Evolutionary conservation across 495 filamentous ascomycete genomes (phyloP).

Genomic region (Bryoglossum gracile): DNA sequence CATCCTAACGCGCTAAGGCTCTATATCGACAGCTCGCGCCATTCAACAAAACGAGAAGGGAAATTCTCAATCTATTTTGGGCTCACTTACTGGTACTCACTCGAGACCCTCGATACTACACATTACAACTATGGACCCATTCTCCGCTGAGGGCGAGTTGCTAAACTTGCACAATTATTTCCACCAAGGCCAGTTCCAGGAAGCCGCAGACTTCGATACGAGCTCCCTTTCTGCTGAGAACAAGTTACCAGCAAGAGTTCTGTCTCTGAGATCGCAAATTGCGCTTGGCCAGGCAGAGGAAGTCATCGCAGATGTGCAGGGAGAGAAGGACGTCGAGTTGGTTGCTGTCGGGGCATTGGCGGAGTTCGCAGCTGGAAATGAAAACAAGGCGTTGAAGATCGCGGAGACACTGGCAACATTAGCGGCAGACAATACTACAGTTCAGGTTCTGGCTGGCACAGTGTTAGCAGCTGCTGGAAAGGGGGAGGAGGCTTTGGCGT

Average conservation of each 20-base stretch:
- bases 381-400: conserved; percentile 50
- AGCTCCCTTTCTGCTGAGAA: conserved; percentile 71
- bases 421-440: conserved; percentile 64
- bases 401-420: conserved; percentile 59
- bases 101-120: no score
- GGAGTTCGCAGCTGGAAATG: conserved; percentile 52
- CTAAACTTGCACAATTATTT: conserved; percentile 94
- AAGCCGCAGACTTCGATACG: conserved; percentile 74
- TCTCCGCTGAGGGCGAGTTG: conserved; percentile 90
- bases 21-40: no score
- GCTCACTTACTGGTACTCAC: no score
- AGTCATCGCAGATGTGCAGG: conserved; percentile 59
- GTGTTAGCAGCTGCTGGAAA: conserved; percentile 70
- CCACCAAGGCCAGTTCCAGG: conserved; percentile 82
- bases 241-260: conserved; percentile 65
- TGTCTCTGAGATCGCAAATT: conserved; percentile 73
- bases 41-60: no score
- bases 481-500: conserved; percentile 72
- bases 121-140: conserved; percentile 91
- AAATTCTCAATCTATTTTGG: no score
- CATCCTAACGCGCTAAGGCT: no score
- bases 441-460: conserved; percentile 73
- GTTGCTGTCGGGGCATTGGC: conserved; percentile 71
- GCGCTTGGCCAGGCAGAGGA: conserved; percentile 69
- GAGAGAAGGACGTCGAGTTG: conserved; percentile 66